Evolutionary conservation across 345 rosid species (phyloP), one percentile per base, ranked within the genome.

Genomic region (Lagerstroemia speciosa): DNA sequence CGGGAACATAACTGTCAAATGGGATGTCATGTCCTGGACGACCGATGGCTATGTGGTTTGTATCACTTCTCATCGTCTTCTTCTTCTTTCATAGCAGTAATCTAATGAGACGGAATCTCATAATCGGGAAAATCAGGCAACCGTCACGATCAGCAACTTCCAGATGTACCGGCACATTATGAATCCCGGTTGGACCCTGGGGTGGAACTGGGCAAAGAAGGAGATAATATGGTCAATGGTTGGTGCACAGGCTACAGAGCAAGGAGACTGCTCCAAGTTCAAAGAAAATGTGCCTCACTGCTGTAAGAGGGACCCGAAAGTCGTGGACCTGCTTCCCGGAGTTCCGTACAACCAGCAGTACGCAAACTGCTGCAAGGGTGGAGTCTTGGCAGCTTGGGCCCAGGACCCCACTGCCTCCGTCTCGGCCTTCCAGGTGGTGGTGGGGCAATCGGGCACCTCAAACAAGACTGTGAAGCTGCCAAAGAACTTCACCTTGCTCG

Each of bases 221-320:
- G 89, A 82, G 60, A 70, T 80, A 19, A 82, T 85, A 58, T 80
- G 84, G 89, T 67, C 79, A 36, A 75, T 82, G 79, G 72, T 65
- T 10, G 89, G 86, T 41, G 86, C 83, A 4, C 82, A 82, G 70
- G 66, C 86, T 1, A 74, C 70, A 0, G 86, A 84, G 10, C 89
- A 85, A 80, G 89, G 89, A 0, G 85, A 85, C 55, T 82, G 89
- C 61, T 85, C 86, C 61, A 82, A 80, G 76, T 85, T 85, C 73
- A 82, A 74, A 72, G 80, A 74, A 11, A 69, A 62, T 70, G 74
- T 85, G 37, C 86, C 89, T n/a, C 86, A 79, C 69, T 80, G 75
- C 68, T 85, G 89, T 48, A 77, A 74, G 73, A 67, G 66, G 40
- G 72, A 37, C 30, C 89, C 86, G 11, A 67, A 75, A 2, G 78